Conservation (phyloP, 257 asterid genomes). For the Mentha longifolia region DNA sequence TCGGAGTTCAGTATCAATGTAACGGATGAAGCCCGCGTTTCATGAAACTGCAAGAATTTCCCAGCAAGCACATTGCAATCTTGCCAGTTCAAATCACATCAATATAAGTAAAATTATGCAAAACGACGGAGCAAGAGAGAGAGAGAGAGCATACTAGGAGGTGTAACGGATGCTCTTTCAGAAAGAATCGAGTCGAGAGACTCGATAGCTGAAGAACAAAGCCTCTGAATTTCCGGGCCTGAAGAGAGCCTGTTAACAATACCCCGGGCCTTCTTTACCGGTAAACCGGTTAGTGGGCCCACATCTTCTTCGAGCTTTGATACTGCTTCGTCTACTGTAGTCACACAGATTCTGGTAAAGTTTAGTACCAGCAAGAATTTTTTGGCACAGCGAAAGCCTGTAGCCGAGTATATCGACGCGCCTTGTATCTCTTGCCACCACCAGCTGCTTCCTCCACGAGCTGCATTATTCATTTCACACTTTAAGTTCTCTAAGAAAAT, state of each 20-base stretch:
- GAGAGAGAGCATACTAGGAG: slow-evolving; percentile 46
- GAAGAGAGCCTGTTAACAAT: slow-evolving; percentile 93
- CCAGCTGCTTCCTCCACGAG: slow-evolving; percentile 82
- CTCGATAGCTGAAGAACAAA: slow-evolving; percentile 72
- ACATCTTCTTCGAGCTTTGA: slow-evolving; percentile 76
- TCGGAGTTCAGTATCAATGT: slow-evolving; percentile 39
- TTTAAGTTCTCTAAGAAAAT: not conserved
- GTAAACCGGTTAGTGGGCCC: slow-evolving; percentile 93
- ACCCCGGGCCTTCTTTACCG: slow-evolving; percentile 93
- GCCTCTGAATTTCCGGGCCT: slow-evolving; percentile 81
- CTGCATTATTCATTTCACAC: slow-evolving; percentile 49
- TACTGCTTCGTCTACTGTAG: slow-evolving; percentile 64
- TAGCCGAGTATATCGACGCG: slow-evolving; percentile 91
- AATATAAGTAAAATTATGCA: not conserved
- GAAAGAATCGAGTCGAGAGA: slow-evolving; percentile 61
- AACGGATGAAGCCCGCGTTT: slow-evolving; percentile 44
- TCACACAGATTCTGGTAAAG: slow-evolving; percentile 51
- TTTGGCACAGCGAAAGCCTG: slow-evolving; percentile 83
- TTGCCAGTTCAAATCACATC: slow-evolving; percentile 38
- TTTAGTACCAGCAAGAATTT: slow-evolving; percentile 70
- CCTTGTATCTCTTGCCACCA: slow-evolving; percentile 84
- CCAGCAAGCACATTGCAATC: slow-evolving; percentile 46
- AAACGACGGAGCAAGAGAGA: slow-evolving; percentile 22
- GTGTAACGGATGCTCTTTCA: slow-evolving; percentile 41
- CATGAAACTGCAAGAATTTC: slow-evolving; percentile 62